Base-by-base conservation (phyloP, 768 basidiomycete genomes). In the Tylopilus sp. region DNA sequence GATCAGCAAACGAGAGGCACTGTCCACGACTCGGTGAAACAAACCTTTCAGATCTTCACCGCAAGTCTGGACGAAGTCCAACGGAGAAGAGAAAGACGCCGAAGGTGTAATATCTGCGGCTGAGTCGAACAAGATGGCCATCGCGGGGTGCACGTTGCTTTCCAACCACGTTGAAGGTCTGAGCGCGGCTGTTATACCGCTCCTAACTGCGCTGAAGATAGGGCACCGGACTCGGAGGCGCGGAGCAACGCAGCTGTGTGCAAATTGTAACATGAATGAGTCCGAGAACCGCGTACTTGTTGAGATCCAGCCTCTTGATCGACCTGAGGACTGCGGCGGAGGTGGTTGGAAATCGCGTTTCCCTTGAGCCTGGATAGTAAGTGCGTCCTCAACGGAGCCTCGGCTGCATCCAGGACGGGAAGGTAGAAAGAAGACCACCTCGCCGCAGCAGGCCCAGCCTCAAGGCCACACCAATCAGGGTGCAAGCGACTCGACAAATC, bases 311-410 rank as follows among this genome's bases (percentile, higher is more conserved):
- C 19, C 31, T 31, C 21, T 11, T 45, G 49, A 49, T 54, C 53
- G 52, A 54, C 53, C 16, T 10, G 41, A 19, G 33, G 31, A 21
- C 41, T 29, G 45, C 50, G 36, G 45, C 34, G 28, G 42, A 48
- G 33, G 40, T 25, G 37, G 53, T 52, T 48, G 57, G 60, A 33
- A 38, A 33, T 51, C 54, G 38, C 57, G 54, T 65, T 55, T 53
- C 40, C 45, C 36, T 48, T 50, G 48, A 45, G 44, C 37, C 48
- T 14, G 49, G 30, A 37, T 31, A 17, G 29, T 41, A 58, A 57
- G 57, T 54, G 63, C 64, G 65, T 38, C 45, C 37, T 67, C 24
- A 43, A 47, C 65, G 64, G 65, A 56, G 36, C 33, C 37, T 62
- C 40, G 47, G 56, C 48, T 26, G 47, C 34, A 45, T 48, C 52